Evolutionary conservation across 1,139 yeast genomes (phyloP).

Genomic region (Candida albicans): DNA sequence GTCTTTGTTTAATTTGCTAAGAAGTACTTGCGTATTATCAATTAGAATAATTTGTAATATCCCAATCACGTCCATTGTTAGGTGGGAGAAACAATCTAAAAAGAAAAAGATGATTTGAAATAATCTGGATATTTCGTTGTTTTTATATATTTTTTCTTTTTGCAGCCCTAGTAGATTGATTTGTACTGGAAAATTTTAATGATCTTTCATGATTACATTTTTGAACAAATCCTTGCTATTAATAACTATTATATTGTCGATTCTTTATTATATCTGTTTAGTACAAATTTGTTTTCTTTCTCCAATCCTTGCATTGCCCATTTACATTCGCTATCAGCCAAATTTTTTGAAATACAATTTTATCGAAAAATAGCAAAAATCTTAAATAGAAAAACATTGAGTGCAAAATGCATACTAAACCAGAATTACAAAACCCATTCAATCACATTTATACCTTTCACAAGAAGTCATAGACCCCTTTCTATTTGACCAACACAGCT

Average conservation of each 20-base stretch:
- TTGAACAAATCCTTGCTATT: too few species aligned
- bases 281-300: not conserved
- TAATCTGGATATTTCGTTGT: not conserved
- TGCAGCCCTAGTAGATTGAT: not conserved
- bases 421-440: too few species aligned
- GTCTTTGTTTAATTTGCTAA: not conserved
- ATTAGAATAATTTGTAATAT: constrained; percentile 2
- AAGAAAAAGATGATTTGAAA: not conserved
- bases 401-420: too few species aligned
- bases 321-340: too few species aligned
- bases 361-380: not conserved
- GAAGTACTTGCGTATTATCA: not conserved
- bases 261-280: too few species aligned
- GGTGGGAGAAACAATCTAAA: not conserved
- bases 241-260: too few species aligned
- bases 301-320: too few species aligned
- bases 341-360: not conserved
- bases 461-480: too few species aligned
- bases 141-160: not conserved
- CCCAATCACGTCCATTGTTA: constrained; percentile 2
- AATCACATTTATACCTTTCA: too few species aligned
- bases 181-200: too few species aligned
- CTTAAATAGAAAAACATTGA: not conserved
- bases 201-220: too few species aligned
- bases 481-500: too few species aligned